Evolutionary conservation across 2,329 filamentous ascomycete genomes (phyloP), one percentile per base, ranked within the genome.

Genomic region (Colletotrichum sp.): DNA sequence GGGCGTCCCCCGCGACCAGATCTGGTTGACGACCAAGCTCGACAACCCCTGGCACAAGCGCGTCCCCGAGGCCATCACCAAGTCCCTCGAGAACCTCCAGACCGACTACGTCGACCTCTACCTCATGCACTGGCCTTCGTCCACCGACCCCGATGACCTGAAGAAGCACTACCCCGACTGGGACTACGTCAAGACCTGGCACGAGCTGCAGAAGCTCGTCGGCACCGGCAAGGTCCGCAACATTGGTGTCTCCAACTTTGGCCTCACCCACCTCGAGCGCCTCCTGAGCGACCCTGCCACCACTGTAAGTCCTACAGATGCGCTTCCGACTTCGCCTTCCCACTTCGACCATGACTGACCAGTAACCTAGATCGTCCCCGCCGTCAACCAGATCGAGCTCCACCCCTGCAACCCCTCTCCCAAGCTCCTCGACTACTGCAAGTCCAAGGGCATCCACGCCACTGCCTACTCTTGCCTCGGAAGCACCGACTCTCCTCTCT

Each of bases 191-290:
- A 92, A 97, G 85, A 97, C 95, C 30, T 98, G 90, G 91, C 87
- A 88, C 76, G 92, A 93, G 86, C 88, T 94, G 89, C 92, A 94
- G 86, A 94, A 93, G 88, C 87, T 95, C 63, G 86, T 92, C 28
- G 90, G 85, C 13, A 92, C 90, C 60, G 93, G 93, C 83, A 94
- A 95, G 85, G 94, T 94, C 67, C 91, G 90, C 85, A 95, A 95
- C 87, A 95, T 96, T 82, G 95, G 95, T 80, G 94, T 97, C 73
- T 95, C 94, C 84, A 98, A 98, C 90, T 97, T 98, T 84, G 93
- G 90, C 78, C 95, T 96, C 83, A 91, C 88, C 84, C 94, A 97
- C 85, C 87, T 97, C 48, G 94, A 96, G 89, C 94, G 91, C 84
- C 89, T 97, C 74, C 88, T 97, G 77, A 92, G 90, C 79, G 90